phyloP scores from a whole-genome alignment of 768 basidiomycete species.

The Sporobolomyces pararoseus region DNA sequence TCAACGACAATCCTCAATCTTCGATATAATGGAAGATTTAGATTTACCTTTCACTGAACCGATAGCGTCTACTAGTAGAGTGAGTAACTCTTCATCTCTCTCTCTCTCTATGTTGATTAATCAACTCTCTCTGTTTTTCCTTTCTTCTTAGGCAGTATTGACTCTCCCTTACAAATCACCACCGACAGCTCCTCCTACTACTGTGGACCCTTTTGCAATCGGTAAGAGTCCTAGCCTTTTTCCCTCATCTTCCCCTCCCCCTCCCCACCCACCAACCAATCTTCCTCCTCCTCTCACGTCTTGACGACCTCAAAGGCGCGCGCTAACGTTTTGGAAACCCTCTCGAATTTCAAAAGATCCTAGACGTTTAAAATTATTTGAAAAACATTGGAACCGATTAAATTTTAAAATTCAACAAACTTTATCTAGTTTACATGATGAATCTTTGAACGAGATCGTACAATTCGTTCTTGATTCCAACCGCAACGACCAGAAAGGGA shows the following conservation, averaged over 20 bases:
- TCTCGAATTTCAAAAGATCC: not conserved
- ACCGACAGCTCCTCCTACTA: no score
- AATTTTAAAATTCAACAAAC: slow-evolving; percentile 7
- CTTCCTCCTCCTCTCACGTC: no score
- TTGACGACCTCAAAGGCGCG: no score
- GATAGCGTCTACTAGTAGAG: slow-evolving; percentile 29
- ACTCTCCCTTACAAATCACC: slow-evolving; percentile 27
- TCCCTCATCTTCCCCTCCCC: not conserved
- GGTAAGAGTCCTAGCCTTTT: no score
- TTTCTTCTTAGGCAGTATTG: slow-evolving; percentile 24
- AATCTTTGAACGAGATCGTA: slow-evolving; percentile 36
- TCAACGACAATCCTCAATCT: no score
- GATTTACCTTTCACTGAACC: slow-evolving; percentile 19
- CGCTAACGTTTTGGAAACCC: no score
- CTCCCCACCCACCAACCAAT: no score
- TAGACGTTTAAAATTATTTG: slow-evolving; percentile 6
- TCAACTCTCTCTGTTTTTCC: not conserved
- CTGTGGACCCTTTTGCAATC: no score
- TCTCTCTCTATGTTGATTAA: no score
- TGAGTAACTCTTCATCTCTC: not conserved
- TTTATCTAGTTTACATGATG: slow-evolving; percentile 31
- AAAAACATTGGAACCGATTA: slow-evolving; percentile 33
- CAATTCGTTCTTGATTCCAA: slow-evolving; percentile 7
- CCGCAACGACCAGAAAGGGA: fast-evolving
- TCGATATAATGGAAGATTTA: not conserved